Evolutionary conservation across 352 stramenopile species (phyloP), one percentile per base, ranked within the genome.

Genomic region (Albugo laibachii): DNA sequence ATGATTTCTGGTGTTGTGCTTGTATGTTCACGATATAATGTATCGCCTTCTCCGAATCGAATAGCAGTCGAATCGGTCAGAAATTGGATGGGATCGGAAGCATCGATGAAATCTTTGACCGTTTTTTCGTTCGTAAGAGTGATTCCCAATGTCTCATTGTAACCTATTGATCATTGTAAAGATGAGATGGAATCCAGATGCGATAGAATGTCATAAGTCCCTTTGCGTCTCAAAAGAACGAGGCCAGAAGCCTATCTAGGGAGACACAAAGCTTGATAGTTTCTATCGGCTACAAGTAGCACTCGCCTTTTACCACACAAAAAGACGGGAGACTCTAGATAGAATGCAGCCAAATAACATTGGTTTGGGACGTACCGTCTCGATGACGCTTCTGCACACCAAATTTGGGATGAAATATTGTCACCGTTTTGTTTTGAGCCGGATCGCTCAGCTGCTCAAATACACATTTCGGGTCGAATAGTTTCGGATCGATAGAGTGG

Each of bases 341-440:
- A 82, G 45, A 84, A 84, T 87, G 75, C 54, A 86, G 75, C 73
- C 78, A 62, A 70, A 36, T 31, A 37, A 65, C 55, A 14, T 56
- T 16, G 46, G 5, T 64, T 48, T 15, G 31, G 49, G 41, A 82
- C 58, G 63, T 68, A 89, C 79, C 75, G 77, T 94, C 79, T 56
- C 96, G 82, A 53, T 95, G 79, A 13, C 93, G 79, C 56, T 96
- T 97, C 36, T 93, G 74, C 50, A 96, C 79, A 11, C 89, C 83
- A 51, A 94, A 98, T 58, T 98, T 95, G 52, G 97, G 96, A 62
- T 99, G 91, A 62, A 99, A 98, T 50, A 99, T 95, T 19, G 83
- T 96, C 21, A 98, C 80, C 14, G 69, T 79, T 59, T 92, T 86
- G 49, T 89, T 71, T 34, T 75, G 61, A 13, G 61, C 49, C 3